Percentiles rank a stretch among this genome's conserved stretches.
Conservation (phyloP, 257 asterid species). For the Prunella vulgaris region DNA sequence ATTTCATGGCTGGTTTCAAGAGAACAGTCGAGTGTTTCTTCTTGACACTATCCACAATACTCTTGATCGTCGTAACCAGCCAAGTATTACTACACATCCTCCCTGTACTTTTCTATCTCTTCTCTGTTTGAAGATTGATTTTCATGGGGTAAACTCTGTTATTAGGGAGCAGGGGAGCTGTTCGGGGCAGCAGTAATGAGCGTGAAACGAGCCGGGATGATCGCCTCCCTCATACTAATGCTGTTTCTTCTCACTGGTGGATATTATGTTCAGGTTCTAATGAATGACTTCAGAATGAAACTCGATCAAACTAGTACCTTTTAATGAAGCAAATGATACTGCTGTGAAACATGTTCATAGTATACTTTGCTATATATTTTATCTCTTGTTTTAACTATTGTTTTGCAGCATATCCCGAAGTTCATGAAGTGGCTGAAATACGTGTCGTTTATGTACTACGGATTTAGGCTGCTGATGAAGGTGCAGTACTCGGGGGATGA, state of each 20-base stretch:
- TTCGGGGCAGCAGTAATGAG: slow-evolving; percentile 94
- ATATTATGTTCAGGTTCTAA: slow-evolving; percentile 77
- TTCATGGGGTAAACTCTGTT: neutral
- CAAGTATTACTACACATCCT: slow-evolving; percentile 39
- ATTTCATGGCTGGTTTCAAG: slow-evolving; percentile 95
- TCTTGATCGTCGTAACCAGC: slow-evolving; percentile 69
- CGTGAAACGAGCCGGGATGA: slow-evolving; percentile 76
- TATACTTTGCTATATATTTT: too few species aligned
- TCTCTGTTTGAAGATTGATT: neutral
- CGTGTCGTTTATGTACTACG: slow-evolving; percentile 80
- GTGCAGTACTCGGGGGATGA: slow-evolving; percentile 79
- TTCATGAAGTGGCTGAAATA: slow-evolving; percentile 91
- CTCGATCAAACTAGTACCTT: too few species aligned
- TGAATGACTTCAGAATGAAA: too few species aligned
- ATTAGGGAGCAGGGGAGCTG: slow-evolving; percentile 93
- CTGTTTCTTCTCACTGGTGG: slow-evolving; percentile 98
- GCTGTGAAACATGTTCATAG: too few species aligned
- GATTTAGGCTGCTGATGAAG: slow-evolving; percentile 81
- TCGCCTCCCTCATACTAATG: slow-evolving; percentile 84
- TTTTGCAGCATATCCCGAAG: slow-evolving; percentile 71
- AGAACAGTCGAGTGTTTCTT: slow-evolving; percentile 66
- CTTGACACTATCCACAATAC: slow-evolving; percentile 55
- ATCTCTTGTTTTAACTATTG: neutral
- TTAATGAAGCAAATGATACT: too few species aligned
- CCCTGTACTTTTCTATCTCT: neutral